Conservation (phyloP, 75 land plant genomes). For the Pinus tabuliformis region DNA sequence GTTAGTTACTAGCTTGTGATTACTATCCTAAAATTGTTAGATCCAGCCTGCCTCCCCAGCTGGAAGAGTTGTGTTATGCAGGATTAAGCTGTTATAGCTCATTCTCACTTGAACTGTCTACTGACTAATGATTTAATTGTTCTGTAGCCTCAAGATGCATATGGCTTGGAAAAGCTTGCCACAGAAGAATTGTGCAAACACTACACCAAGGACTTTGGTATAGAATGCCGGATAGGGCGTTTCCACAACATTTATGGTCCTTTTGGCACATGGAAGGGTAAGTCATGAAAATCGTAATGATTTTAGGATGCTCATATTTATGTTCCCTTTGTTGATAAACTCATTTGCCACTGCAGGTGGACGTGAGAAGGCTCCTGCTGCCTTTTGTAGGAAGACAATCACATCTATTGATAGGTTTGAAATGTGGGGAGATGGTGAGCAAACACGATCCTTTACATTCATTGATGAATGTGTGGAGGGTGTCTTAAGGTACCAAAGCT, state of each 20-base stretch:
- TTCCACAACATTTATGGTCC: constrained; percentile 97
- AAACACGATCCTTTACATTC: constrained; percentile 95
- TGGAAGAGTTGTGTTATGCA: background rate
- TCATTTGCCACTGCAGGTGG: constrained; percentile 65
- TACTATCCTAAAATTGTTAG: background rate
- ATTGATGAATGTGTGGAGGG: constrained; percentile 99
- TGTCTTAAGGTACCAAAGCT: constrained; percentile 73
- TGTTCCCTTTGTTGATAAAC: constrained; percentile 11
- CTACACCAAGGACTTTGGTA: constrained; percentile 88
- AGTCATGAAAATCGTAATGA: constrained; percentile 6
- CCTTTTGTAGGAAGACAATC: constrained; percentile 88
- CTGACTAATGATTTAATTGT: background rate
- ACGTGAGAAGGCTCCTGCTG: constrained; percentile 97
- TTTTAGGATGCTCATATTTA: background rate
- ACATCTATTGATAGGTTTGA: constrained; percentile 85
- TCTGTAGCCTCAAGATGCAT: constrained; percentile 95
- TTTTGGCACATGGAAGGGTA: constrained; percentile 94
- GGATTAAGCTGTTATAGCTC: background rate
- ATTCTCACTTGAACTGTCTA: background rate
- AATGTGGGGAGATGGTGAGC: constrained; percentile 98
- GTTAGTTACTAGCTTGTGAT: background rate
- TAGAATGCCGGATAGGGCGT: constrained; percentile 88
- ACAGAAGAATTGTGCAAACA: constrained; percentile 92
- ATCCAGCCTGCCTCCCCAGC: background rate
- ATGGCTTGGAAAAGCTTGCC: constrained; percentile 87